Conservation (phyloP, 805 yeast genomes). For the Starmerella sp. region DNA sequence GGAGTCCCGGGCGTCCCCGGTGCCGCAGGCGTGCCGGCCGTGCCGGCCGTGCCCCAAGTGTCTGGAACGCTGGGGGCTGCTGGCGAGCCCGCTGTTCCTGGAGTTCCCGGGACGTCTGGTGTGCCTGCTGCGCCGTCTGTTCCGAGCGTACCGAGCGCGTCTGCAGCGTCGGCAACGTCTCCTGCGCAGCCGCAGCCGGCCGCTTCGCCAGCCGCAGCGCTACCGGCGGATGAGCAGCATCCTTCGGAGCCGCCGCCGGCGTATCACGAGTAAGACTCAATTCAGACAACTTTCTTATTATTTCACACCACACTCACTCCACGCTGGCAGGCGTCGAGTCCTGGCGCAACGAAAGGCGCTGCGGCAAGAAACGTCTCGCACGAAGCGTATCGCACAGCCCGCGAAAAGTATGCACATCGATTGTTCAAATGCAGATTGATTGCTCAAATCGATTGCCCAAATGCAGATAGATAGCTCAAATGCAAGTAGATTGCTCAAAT, state of each 20-base stretch:
- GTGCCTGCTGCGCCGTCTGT: neutral
- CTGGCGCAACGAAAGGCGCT: too few relatives aligned
- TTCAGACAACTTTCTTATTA: too few relatives aligned
- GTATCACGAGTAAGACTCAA: neutral
- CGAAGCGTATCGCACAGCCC: too few relatives aligned
- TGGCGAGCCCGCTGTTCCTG: neutral
- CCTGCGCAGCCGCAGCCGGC: neutral
- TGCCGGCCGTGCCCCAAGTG: neutral
- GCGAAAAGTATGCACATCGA: too few relatives aligned
- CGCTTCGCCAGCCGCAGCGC: neutral
- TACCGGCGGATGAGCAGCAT: neutral
- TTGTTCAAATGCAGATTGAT: too few relatives aligned
- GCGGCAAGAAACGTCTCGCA: too few relatives aligned
- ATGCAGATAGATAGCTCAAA: neutral
- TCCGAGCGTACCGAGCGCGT: neutral
- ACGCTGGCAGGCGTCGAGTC: too few relatives aligned
- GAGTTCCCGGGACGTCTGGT: neutral
- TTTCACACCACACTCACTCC: too few relatives aligned
- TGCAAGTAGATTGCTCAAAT: too few relatives aligned
- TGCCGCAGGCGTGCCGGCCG: neutral
- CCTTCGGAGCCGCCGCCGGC: constrained; percentile 3
- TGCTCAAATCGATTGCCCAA: neutral
- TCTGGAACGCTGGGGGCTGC: neutral
- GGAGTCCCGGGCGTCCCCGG: neutral
- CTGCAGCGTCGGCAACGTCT: neutral